Base-by-base conservation (phyloP, 2,329 filamentous ascomycete genomes). In the Fusarium nematophilum region DNA sequence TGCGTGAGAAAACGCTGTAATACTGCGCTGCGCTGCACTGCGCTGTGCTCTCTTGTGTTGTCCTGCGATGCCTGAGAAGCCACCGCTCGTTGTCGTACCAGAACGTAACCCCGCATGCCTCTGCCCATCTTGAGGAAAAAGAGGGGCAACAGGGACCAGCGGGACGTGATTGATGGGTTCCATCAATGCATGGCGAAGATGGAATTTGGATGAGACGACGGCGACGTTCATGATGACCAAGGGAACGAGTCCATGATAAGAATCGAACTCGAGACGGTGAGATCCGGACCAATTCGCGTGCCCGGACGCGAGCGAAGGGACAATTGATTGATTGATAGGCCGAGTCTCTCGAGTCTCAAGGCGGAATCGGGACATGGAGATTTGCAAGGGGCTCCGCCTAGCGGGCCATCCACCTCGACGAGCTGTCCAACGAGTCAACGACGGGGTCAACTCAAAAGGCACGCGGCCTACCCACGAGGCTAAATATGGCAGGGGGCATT, bases 391-490 rank as follows among this genome's bases (percentile, higher is more conserved):
- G 48, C 53, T 56, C 36, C 40, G 57, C 51, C 58, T 50, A 65
- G 58, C 50, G 58, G 51, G 48, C 59, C 64, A 67, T 64, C 52
- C 59, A 47, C 40, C 49, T 54, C 57, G 55, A 56, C 62, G 58
- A 62, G 59, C 59, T 39, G 48, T 59, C 64, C 64, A 69, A 63
- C 66, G 53, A 67, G 58, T 67, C 53, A 45, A 54, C 49, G 45
- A 50, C 36, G 49, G 48, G 61, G 45, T 62, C 56, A 51, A 58
- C 55, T 58, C 48, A 33, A 62, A 64, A 53, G 61, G 67, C 67
- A 69, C 67, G 67, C 61, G 67, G 67, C 53, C 67, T 68, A 46
- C 45, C 65, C 65, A 69, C 63, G 67, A 65, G 67, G 59, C 67
- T 69, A 69, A 65, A 59, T 67, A 46, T 62, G 66, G 62, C 60